Evolutionary conservation across 2,329 filamentous ascomycete genomes (phyloP).

Genomic region (Boeremia exigua): DNA sequence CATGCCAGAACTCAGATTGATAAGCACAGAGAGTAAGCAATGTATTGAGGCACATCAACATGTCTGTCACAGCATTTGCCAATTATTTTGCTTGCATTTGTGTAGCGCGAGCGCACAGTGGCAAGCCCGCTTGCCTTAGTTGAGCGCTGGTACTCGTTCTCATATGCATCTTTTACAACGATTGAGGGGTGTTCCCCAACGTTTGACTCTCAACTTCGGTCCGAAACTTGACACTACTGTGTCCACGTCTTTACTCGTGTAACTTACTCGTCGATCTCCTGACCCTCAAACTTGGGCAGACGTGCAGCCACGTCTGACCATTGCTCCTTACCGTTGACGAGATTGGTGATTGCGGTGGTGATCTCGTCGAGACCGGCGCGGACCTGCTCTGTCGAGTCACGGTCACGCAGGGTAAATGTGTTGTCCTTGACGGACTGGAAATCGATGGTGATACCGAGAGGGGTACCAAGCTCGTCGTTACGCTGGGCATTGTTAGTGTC

Average conservation of each 20-base stretch:
- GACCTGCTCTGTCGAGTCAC: slow-evolving; percentile 87
- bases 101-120: slow-evolving; percentile 4
- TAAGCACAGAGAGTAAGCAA: slow-evolving; percentile 5
- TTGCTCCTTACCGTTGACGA: slow-evolving; percentile 67
- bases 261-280: slow-evolving; percentile 38
- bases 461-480: slow-evolving; percentile 95
- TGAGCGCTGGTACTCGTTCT: background rate
- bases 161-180: slow-evolving; percentile 6
- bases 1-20: background rate
- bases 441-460: slow-evolving; percentile 90
- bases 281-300: slow-evolving; percentile 78
- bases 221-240: background rate
- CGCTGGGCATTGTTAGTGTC: slow-evolving; percentile 54
- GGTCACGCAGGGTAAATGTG: slow-evolving; percentile 85
- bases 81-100: slow-evolving; percentile 10
- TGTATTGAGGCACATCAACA: background rate
- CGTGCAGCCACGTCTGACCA: slow-evolving; percentile 76
- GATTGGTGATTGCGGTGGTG: slow-evolving; percentile 71
- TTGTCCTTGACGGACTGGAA: slow-evolving; percentile 93
- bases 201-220: slow-evolving; percentile 2
- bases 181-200: slow-evolving; percentile 7
- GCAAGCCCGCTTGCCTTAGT: background rate
- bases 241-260: slow-evolving; percentile 1
- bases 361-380: slow-evolving; percentile 83
- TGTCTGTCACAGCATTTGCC: background rate